These are phyloP conservation scores for Chaetothyriales sp. DNA, from an alignment of 2,329 filamentous ascomycete genomes.

Conservation along the genomic window DNA sequence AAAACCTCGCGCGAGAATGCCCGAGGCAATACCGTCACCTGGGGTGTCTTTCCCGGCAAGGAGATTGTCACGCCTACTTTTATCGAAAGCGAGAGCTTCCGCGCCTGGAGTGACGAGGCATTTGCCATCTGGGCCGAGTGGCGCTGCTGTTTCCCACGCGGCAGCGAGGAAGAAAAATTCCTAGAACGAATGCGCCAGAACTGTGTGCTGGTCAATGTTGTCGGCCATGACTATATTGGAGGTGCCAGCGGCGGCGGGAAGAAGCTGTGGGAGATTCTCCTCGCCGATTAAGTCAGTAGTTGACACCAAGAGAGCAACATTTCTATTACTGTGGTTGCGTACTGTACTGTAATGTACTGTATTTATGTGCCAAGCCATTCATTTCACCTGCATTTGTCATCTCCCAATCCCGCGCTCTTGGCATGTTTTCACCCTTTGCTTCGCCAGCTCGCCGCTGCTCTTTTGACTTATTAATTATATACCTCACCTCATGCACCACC, in stretches of 20 bases:
- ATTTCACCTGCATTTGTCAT: too few relatives aligned
- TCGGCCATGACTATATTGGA: constrained; percentile 32
- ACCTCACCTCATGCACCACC: too few relatives aligned
- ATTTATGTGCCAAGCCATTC: too few relatives aligned
- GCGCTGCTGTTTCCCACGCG: constrained; percentile 70
- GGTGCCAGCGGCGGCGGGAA: constrained; percentile 21
- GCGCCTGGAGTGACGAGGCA: constrained; percentile 87
- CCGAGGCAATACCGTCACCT: constrained; percentile 85
- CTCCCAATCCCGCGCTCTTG: too few relatives aligned
- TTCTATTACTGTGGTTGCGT: too few relatives aligned
- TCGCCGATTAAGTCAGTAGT: not conserved
- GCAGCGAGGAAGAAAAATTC: constrained; percentile 54
- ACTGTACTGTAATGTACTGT: too few relatives aligned
- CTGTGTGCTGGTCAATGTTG: constrained; percentile 69
- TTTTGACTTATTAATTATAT: too few relatives aligned
- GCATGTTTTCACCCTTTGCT: too few relatives aligned
- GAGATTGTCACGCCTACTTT: constrained; percentile 95
- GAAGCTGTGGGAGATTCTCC: constrained; percentile 15
- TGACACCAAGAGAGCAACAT: too few relatives aligned
- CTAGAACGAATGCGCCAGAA: constrained; percentile 53
- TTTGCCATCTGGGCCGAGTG: constrained; percentile 93
- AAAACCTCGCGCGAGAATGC: constrained; percentile 23
- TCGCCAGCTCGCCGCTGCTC: too few relatives aligned
- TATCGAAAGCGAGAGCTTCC: constrained; percentile 87
- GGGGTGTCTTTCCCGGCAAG: constrained; percentile 89